A percentile compares a stretch with the other conserved stretches of the same genome.
Conservation (phyloP, 495 filamentous ascomycete species). For the Sphaerosporella brunnea region DNA sequence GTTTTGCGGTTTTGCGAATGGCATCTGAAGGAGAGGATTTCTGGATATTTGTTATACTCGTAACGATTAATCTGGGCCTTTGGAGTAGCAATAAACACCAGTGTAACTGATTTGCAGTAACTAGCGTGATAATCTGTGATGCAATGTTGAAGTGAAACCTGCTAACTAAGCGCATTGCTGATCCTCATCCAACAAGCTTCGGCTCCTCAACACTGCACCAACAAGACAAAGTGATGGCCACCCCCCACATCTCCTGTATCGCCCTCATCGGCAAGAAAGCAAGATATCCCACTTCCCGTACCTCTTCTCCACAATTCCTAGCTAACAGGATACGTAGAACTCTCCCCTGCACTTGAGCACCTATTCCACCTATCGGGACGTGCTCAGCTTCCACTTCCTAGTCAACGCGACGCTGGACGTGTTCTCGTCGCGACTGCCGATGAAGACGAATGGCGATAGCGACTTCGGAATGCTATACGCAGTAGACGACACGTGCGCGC, state of each 20-base stretch:
- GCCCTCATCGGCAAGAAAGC: constrained; percentile 86
- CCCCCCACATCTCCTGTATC: constrained; percentile 72
- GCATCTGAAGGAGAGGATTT: too few species aligned
- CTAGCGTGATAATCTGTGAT: too few species aligned
- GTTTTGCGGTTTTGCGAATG: too few species aligned
- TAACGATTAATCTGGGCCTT: too few species aligned
- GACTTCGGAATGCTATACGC: constrained; percentile 85
- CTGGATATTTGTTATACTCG: too few species aligned
- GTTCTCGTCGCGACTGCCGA: constrained; percentile 58
- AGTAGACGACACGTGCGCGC: constrained; percentile 75
- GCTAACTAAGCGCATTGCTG: too few species aligned
- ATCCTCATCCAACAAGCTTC: too few species aligned
- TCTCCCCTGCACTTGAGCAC: constrained; percentile 86
- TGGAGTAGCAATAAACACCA: too few species aligned
- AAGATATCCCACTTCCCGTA: constrained; percentile 20
- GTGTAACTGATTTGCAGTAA: too few species aligned
- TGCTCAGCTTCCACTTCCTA: constrained; percentile 77
- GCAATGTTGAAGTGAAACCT: too few species aligned
- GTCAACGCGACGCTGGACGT: constrained; percentile 82
- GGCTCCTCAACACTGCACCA: background rate
- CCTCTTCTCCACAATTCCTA: constrained; percentile 6
- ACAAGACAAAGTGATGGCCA: constrained; percentile 21
- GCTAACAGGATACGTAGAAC: constrained; percentile 40
- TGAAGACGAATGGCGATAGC: constrained; percentile 48
- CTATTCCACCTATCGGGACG: constrained; percentile 45